Evolutionary conservation across 768 basidiomycete species (phyloP).

Genomic region (Russula sp.): DNA sequence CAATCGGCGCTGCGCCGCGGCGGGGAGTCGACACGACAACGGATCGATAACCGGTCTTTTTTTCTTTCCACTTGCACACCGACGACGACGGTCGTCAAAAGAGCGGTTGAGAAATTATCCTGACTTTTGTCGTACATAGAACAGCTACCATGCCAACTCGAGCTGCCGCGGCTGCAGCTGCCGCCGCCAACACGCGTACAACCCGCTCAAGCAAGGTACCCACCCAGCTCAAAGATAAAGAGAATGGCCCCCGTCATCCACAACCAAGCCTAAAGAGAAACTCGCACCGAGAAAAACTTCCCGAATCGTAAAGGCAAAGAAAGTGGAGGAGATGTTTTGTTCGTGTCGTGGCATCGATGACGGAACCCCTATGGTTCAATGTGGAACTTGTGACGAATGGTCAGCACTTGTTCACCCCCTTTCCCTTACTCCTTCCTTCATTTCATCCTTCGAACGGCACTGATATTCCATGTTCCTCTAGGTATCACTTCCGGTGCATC

Average conservation of each 20-base stretch:
- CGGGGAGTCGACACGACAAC: not conserved
- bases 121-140: conserved; percentile 2
- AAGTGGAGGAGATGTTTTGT: conserved; percentile 43
- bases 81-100: conserved; percentile 1
- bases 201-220: conserved; percentile 23
- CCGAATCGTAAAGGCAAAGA: conserved; percentile 26
- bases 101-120: not conserved
- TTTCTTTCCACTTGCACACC: not conserved
- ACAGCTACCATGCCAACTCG: conserved; percentile 23
- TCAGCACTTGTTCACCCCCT: conserved; percentile 35
- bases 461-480: conserved; percentile 33
- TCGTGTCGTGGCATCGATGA: conserved; percentile 64
- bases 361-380: conserved; percentile 75
- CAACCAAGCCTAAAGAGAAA: conserved; percentile 26
- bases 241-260: conserved; percentile 7
- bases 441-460: conserved; percentile 3
- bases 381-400: conserved; percentile 68
- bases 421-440: conserved; percentile 4
- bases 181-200: conserved; percentile 24
- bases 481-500: conserved; percentile 80
- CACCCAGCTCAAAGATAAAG: conserved; percentile 16
- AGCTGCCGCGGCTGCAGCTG: conserved; percentile 15
- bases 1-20: not conserved
- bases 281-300: conserved; percentile 18
- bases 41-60: conserved; percentile 20